Evolutionary conservation across 2,329 filamentous ascomycete genomes (phyloP), one percentile per base, ranked within the genome.

Genomic region (Penicillium janthinellum): DNA sequence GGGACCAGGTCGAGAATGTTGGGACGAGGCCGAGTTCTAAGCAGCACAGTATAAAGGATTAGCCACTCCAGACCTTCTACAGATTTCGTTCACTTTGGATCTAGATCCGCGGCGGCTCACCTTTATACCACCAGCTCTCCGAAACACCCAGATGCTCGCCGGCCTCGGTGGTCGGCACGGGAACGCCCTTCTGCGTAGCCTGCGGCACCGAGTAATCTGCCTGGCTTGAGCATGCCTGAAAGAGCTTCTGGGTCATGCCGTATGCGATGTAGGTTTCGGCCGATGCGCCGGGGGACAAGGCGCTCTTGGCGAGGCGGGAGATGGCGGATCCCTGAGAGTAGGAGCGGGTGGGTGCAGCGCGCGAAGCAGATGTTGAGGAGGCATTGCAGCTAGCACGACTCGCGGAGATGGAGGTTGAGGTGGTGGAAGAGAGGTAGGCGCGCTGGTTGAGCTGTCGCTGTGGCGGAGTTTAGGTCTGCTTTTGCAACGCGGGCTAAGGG

Each of bases 1-100:
- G 93, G 20, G 92, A 91, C 95, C 95, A 99, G 58, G 91, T 94
- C 73, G 89, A 93, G 77, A 99, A 99, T 0, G 92, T 98, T 0
- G 92, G 91, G 35, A 85, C 83, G 17, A 99, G 86, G 28, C 86
- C 86, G 64, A 96, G 86, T 54, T 88, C 91, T 96, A 22, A 7
- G 38, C 8, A 57, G 11, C 8, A 6, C 20, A 10, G 39, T n/a
- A 41, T 50, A 54, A 25, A 17, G 25, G 17, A 17, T 17, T 11
- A 52, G 49, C 17, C 14, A 38, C 1, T 10, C 14, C 8, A 52
- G 2, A 25, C 31, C 31, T 15, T 4, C 20, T 20, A 15, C 11
- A 5, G 11, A 31, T 20, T n/a, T 38, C 28, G 54, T n/a, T 31
- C 3, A 25, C 20, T 25, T 5, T 25, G 25, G 25, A 25, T 25